Base-by-base conservation (phyloP, 2,329 filamentous ascomycete genomes). In the Lecanicillium sp. region DNA sequence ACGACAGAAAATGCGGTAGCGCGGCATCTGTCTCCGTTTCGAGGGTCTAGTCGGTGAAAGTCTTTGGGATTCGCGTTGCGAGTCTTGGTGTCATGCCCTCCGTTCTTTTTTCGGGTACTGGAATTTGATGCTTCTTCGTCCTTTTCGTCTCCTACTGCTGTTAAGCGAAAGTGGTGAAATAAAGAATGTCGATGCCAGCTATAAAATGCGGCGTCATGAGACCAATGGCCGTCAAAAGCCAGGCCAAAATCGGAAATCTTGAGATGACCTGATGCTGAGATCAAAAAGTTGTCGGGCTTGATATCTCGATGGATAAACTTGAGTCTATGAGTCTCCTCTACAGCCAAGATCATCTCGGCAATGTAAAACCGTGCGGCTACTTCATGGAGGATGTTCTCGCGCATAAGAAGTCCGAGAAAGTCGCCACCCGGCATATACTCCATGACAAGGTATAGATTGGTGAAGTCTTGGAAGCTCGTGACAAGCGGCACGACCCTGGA, bases 391-490 rank as follows among this genome's bases (percentile, higher is more conserved):
- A 87, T 79, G 52, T 93, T 90, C 60, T 94, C 87, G 14, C 90
- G 82, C 48, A 96, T 86, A 14, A 98, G 70, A 1, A 96, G 67
- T 2, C 87, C 87, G 1, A 98, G 74, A 56, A 98, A 97, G 62
- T 98, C 91, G 0, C 93, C 91, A 0, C 91, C 93, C 2, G 94
- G 85, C 89, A 96, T 96, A 62, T 95, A 98, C 51, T 97, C 90
- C 90, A 97, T 96, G 44, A 96, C 86, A 5, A 98, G 79, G 59
- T 97, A 97, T 5, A 98, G 74, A 57, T 87, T 88, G 35, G 79
- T 77, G 29, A 78, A 71, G 62, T 97, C 93, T 64, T 97, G 89
- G 55, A 97, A 97, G 60, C 89, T 93, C 42, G 87, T 77, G 43
- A 95, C 78, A 29, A 98, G 71, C 1, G 90, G 87, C 2, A 97